phyloP scores from a whole-genome alignment of 177 flowering plant genomes.

The Vitis hybrid region DNA sequence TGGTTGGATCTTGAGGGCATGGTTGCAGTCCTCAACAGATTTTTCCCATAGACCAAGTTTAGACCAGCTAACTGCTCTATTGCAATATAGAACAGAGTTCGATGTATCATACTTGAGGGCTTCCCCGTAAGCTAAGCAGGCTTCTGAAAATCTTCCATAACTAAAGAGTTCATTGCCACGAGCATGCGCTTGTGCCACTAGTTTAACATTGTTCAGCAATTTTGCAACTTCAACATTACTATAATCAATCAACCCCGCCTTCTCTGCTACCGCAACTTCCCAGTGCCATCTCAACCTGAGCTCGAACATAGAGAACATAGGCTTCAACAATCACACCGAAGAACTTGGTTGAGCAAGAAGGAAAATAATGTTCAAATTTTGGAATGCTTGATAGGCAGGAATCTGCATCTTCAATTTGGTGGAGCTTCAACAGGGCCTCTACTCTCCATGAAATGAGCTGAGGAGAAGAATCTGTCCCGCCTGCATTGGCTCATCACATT shows the following conservation, averaged over 20 bases:
- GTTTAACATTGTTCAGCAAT: slow-evolving; percentile 54
- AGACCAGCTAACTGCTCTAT: slow-evolving; percentile 61
- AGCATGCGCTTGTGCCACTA: slow-evolving; percentile 66
- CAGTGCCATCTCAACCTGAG: slow-evolving; percentile 54
- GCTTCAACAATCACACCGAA: slow-evolving; percentile 77
- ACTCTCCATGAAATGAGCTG: slow-evolving; percentile 84
- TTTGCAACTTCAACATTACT: slow-evolving; percentile 27
- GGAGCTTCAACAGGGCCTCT: slow-evolving; percentile 78
- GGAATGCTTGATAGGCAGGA: slow-evolving; percentile 39
- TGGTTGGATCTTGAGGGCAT: too few relatives aligned
- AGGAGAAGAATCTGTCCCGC: slow-evolving; percentile 76
- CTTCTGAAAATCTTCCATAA: slow-evolving; percentile 74
- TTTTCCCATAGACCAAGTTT: too few relatives aligned
- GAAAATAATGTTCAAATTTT: slow-evolving; percentile 37
- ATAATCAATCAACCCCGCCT: slow-evolving; percentile 33
- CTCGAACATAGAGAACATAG: slow-evolving; percentile 51
- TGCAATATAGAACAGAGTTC: slow-evolving; percentile 83
- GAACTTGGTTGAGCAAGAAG: slow-evolving; percentile 43
- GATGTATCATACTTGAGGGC: slow-evolving; percentile 68
- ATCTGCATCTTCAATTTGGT: slow-evolving; percentile 68
- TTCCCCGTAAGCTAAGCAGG: slow-evolving; percentile 85
- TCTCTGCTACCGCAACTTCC: slow-evolving; percentile 33
- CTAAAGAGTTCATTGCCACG: slow-evolving; percentile 83
- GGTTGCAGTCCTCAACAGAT: too few relatives aligned
- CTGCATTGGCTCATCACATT: slow-evolving; percentile 74